These are phyloP conservation scores for Leonotis leonurus DNA, from an alignment of 257 asterid species.

Conservation along the genomic window DNA sequence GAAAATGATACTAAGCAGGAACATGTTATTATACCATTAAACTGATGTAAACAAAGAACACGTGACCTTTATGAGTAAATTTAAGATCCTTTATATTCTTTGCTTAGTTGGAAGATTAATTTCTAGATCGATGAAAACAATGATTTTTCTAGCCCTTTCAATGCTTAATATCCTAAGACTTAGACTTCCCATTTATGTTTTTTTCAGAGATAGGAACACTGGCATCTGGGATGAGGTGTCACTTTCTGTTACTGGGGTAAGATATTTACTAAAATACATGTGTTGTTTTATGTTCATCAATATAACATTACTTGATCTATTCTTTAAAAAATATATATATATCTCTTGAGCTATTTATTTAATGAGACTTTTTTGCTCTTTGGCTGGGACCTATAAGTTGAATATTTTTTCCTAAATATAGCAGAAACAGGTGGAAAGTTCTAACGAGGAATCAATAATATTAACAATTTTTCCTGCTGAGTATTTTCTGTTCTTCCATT, in stretches of 20 bases:
- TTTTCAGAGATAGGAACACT: constrained; percentile 90
- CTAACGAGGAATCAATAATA: not conserved
- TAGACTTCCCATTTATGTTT: constrained; percentile 12
- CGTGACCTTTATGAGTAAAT: not conserved
- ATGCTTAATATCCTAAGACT: constrained; percentile 4
- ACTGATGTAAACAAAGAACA: not conserved
- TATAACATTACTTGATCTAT: not conserved
- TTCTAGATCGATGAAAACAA: not conserved
- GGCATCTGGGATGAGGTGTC: constrained; percentile 99
- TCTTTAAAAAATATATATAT: too few relatives aligned
- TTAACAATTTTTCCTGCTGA: not conserved
- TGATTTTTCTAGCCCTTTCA: not conserved
- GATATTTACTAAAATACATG: constrained; percentile 20
- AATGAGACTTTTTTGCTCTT: not conserved
- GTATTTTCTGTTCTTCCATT: constrained; percentile 12
- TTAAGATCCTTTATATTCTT: constrained; percentile 9
- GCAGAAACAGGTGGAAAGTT: not conserved
- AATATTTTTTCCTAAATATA: not conserved
- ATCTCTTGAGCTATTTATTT: constrained; percentile 13
- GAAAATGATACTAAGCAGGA: not conserved
- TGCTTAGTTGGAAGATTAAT: not conserved
- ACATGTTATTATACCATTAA: not conserved
- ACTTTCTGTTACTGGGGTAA: constrained; percentile 84
- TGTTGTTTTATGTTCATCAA: constrained; percentile 1
- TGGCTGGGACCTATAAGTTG: constrained; percentile 9